These are phyloP conservation scores for Trichophyton benhamiae DNA, from an alignment of 2,329 filamentous ascomycete species.

Conservation along the genomic window DNA sequence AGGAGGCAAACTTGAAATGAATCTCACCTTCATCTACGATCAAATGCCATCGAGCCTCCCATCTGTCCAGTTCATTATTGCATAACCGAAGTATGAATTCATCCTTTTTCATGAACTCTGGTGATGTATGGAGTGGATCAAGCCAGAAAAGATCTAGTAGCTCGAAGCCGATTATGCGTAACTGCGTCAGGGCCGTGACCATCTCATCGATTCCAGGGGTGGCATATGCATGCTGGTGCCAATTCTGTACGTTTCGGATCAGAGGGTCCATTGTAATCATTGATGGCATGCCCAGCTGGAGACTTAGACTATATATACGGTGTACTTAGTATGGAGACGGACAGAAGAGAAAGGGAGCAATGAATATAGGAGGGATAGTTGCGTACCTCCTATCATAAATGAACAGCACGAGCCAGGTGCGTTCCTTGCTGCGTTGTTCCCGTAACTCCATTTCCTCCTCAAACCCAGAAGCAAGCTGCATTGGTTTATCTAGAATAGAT, in stretches of 20 bases:
- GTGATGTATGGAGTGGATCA: constrained; percentile 10
- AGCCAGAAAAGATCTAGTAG: constrained; percentile 20
- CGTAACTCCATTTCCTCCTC: constrained; percentile 14
- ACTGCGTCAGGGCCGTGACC: constrained; percentile 27
- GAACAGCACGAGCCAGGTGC: constrained; percentile 31
- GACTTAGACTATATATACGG: constrained; percentile 23
- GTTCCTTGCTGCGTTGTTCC: constrained; percentile 25
- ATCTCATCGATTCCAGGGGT: constrained; percentile 24
- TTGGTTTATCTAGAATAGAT: constrained; percentile 10
- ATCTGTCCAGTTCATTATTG: constrained; percentile 14
- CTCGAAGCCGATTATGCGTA: constrained; percentile 29
- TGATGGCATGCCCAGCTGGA: constrained; percentile 33
- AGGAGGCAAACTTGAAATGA: not conserved
- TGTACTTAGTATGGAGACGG: not conserved
- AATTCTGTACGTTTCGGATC: constrained; percentile 26
- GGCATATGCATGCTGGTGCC: constrained; percentile 23
- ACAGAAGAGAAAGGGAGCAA: not conserved
- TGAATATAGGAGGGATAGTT: not conserved
- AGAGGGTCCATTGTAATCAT: constrained; percentile 32
- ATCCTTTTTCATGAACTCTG: constrained; percentile 12
- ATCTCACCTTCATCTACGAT: constrained; percentile 13
- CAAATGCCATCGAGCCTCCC: constrained; percentile 15
- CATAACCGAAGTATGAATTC: constrained; percentile 14
- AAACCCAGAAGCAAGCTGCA: not conserved
- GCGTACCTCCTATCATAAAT: constrained; percentile 31